Base-by-base conservation (phyloP, 768 basidiomycete genomes). In the Lentinula edodes region DNA sequence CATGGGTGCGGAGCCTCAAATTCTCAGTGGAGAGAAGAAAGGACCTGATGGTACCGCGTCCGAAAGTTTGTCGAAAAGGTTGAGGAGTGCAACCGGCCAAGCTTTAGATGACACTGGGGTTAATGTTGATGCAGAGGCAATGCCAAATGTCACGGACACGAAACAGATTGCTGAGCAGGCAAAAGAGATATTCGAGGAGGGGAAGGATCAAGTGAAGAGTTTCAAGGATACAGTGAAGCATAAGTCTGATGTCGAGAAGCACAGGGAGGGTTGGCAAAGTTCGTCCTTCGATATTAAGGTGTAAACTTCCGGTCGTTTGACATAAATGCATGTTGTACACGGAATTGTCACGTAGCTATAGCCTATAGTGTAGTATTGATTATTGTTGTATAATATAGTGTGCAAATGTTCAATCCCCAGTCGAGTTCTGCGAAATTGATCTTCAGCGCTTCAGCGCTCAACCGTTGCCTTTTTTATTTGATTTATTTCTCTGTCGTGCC, bases 1-100 rank as follows among this genome's bases (percentile, higher is more conserved):
- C 0, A 73, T 90, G 74, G 89, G 89, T 2, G 86, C 81, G 6
- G 88, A 88, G 71, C 89, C 89, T 39, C 89, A 91, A 75, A 83
- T 91, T 36, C 70, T 91, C 34, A 72, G 81, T 32, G 85, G 87
- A 0, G 81, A 85, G 63, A 89, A 91, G 77, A 78, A 75, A 3
- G 89, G 89, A 0, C 89, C 89, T 0, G 66, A 84, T 39, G 89
- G 84, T 2, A 84, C 76, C 1, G 77, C 76, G 5, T 77, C 84
- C 2, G 80, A 76, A 64, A 69, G 70, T 10, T 51, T 83, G 2
- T 69, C 62, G 46, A 74, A 83, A 57, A 75, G 72, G 4, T 61
- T 76, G 15, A 64, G 66, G 59, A 67, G 16, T 28, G 56, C 48
- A 48, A 67, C 67, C 50, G 43, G 61, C 1, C 69, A 78, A 5